These are phyloP conservation scores for Chytriomyces confervae DNA, from an alignment of 192 early-diverging fungal species.

Conservation along the genomic window DNA sequence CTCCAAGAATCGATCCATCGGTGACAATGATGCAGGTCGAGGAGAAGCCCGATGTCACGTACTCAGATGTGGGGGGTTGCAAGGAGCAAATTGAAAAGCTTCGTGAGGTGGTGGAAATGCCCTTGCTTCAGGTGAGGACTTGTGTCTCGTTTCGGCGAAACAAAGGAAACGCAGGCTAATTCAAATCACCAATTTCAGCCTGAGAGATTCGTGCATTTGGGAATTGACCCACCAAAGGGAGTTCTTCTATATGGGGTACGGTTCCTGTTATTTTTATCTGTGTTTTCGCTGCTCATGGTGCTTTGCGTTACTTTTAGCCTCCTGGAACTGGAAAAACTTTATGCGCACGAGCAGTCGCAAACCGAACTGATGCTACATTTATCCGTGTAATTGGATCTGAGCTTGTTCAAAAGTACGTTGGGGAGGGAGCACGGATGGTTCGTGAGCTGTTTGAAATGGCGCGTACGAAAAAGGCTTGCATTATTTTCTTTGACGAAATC, in stretches of 20 bases:
- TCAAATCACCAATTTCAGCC: slow-evolving; percentile 59
- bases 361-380: slow-evolving; percentile 99
- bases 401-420: slow-evolving; percentile 99
- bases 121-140: slow-evolving; percentile 72
- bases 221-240: slow-evolving; percentile 99
- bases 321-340: slow-evolving; percentile 97
- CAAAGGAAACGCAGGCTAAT: neutral
- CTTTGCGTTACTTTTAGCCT: slow-evolving; percentile 23
- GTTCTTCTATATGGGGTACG: slow-evolving; percentile 90
- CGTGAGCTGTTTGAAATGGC: slow-evolving; percentile 99
- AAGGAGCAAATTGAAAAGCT: slow-evolving; percentile 99
- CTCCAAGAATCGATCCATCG: slow-evolving; percentile 97
- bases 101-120: slow-evolving; percentile 96
- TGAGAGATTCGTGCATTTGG: slow-evolving; percentile 95
- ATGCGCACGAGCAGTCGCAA: slow-evolving; percentile 97
- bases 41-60: slow-evolving; percentile 99
- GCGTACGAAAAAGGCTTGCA: slow-evolving; percentile 99
- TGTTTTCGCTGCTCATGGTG: slow-evolving; percentile 33
- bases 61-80: slow-evolving; percentile 97
- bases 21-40: slow-evolving; percentile 99
- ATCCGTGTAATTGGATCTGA: slow-evolving; percentile 99
- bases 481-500: slow-evolving; percentile 99
- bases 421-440: slow-evolving; percentile 98
- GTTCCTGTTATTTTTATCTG: slow-evolving; percentile 26
- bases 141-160: neutral